A percentile compares a stretch with the other conserved stretches of the same genome.
Conservation (phyloP, 2,329 filamentous ascomycete genomes). For the Hymenoscyphus albidus region DNA sequence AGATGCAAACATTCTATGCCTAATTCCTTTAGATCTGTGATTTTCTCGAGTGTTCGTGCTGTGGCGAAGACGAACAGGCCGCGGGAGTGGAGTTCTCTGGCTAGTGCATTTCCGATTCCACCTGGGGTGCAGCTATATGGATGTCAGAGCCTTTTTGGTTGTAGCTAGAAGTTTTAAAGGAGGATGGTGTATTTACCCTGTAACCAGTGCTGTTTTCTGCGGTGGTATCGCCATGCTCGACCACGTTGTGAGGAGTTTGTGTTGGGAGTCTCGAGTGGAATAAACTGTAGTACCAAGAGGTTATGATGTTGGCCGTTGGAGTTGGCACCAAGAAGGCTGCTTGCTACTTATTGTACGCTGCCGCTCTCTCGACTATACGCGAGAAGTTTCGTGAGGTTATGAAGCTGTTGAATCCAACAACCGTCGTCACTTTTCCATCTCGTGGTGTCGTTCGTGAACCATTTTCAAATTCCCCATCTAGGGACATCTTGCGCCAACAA, state of each 20-base stretch:
- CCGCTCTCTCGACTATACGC: no score
- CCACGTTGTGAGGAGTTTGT: neutral
- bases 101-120: constrained; percentile 40
- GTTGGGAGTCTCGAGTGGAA: neutral
- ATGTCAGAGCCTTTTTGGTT: neutral
- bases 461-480: neutral
- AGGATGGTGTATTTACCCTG: neutral
- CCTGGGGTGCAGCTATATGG: constrained; percentile 21
- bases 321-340: neutral
- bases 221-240: neutral
- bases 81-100: constrained; percentile 35
- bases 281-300: no score
- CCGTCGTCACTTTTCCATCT: no score
- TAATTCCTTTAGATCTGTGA: constrained; percentile 24
- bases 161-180: neutral
- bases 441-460: no score
- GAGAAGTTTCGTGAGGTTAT: no score
- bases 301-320: neutral
- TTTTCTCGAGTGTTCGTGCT: constrained; percentile 36
- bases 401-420: no score
- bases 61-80: constrained; percentile 40
- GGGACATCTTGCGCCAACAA: neutral
- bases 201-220: neutral
- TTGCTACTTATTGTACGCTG: no score
- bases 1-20: constrained; percentile 34